These are phyloP conservation scores for Curvularia eragrostidis DNA, from an alignment of 2,329 filamentous ascomycete genomes.

Conservation along the genomic window DNA sequence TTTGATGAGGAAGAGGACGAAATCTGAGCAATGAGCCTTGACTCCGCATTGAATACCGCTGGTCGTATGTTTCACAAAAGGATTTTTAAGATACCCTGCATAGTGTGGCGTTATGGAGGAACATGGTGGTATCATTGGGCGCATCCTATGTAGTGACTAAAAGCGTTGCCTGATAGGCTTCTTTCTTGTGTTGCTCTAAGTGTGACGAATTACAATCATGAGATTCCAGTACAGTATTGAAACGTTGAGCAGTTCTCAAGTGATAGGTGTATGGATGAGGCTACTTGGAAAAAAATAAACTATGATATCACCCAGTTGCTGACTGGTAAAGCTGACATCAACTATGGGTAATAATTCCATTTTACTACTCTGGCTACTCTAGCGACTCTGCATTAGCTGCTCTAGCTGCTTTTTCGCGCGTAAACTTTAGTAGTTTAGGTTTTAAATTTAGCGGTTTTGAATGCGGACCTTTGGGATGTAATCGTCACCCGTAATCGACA, in stretches of 20 bases:
- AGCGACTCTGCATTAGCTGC: too few relatives aligned
- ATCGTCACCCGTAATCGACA: background rate
- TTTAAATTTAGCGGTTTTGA: too few relatives aligned
- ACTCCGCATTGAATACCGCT: background rate
- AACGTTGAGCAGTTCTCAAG: background rate
- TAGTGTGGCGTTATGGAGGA: constrained; percentile 13
- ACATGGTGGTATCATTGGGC: background rate
- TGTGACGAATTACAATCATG: background rate
- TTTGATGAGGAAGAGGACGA: constrained; percentile 97
- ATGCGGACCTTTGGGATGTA: too few relatives aligned
- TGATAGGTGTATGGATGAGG: background rate
- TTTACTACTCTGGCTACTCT: too few relatives aligned
- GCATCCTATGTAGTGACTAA: background rate
- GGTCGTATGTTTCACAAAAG: constrained; percentile 2
- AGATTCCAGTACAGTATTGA: background rate
- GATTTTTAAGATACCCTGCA: constrained; percentile 18
- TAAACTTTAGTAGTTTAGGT: too few relatives aligned
- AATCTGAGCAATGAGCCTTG: constrained; percentile 59
- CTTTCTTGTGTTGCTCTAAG: background rate
- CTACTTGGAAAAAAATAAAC: background rate
- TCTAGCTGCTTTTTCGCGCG: too few relatives aligned
- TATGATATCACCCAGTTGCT: background rate
- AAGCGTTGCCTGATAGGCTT: background rate
- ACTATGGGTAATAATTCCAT: too few relatives aligned
- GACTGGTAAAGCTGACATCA: background rate